Percentiles rank a stretch among this genome's conserved stretches.
These are phyloP conservation scores for Moesziomyces antarcticus DNA, from an alignment of 1,284 basidiomycete genomes.

Conservation along the genomic window DNA sequence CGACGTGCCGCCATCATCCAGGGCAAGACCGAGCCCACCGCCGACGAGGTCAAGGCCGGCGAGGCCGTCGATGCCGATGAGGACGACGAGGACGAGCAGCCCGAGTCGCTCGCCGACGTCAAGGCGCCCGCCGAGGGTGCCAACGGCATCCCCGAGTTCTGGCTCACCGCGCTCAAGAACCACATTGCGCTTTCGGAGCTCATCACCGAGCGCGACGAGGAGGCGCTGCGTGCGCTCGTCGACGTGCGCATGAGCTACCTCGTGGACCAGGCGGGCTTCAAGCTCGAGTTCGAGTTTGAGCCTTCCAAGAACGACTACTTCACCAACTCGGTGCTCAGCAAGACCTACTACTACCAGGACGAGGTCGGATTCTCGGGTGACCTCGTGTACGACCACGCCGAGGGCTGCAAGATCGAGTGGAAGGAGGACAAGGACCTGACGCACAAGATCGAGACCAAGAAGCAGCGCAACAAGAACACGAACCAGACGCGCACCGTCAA, in stretches of 20 bases:
- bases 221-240: slow-evolving; percentile 75
- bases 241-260: slow-evolving; percentile 79
- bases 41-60: slow-evolving; percentile 85
- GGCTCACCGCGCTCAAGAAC: slow-evolving; percentile 95
- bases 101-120: slow-evolving; percentile 69
- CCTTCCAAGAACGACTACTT: slow-evolving; percentile 82
- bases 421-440: slow-evolving; percentile 98
- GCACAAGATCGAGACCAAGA: slow-evolving; percentile 97
- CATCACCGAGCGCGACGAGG: slow-evolving; percentile 92
- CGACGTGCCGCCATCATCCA: slow-evolving; percentile 85
- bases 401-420: slow-evolving; percentile 92
- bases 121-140: slow-evolving; percentile 68
- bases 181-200: slow-evolving; percentile 86
- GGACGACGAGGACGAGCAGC: slow-evolving; percentile 68
- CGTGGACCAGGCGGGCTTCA: slow-evolving; percentile 84
- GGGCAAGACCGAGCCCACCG: slow-evolving; percentile 79
- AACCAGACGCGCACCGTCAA: slow-evolving; percentile 68
- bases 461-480: slow-evolving; percentile 89
- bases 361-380: slow-evolving; percentile 93
- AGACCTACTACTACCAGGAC: slow-evolving; percentile 93
- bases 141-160: slow-evolving; percentile 91
- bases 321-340: slow-evolving; percentile 82
- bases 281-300: slow-evolving; percentile 83
- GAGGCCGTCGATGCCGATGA: slow-evolving; percentile 74
- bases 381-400: slow-evolving; percentile 92